Percentiles rank a stretch among this genome's conserved stretches.
phyloP scores from a whole-genome alignment of 169 alveolate genomes.

The Eimeria tenella region DNA sequence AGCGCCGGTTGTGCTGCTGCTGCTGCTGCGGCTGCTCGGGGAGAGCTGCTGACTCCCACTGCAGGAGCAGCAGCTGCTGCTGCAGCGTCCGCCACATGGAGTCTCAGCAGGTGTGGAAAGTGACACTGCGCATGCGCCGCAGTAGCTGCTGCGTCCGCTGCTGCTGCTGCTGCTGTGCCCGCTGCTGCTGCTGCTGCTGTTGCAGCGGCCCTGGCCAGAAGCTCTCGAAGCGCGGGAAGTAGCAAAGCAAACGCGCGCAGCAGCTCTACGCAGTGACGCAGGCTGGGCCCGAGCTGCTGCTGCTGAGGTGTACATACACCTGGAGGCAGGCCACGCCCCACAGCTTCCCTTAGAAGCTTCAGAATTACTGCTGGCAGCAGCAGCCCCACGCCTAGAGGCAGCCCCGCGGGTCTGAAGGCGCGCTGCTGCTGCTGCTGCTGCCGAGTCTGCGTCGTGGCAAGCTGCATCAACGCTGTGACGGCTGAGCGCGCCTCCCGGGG shows the following conservation, averaged over 20 bases:
- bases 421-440: conserved; percentile 26
- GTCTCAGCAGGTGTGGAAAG: conserved; percentile 29
- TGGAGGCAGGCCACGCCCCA: background rate
- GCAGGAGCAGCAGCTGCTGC: background rate
- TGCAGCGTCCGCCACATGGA: conserved; percentile 5
- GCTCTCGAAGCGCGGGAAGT: background rate
- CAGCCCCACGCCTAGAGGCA: background rate
- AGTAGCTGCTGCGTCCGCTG: background rate
- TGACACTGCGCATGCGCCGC: background rate
- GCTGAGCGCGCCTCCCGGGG: conserved; percentile 19
- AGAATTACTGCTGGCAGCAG: background rate
- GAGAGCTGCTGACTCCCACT: background rate
- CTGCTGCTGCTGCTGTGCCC: background rate
- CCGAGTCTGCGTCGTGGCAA: background rate
- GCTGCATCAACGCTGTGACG: background rate
- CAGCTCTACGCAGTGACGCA: conserved; percentile 20
- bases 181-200: background rate
- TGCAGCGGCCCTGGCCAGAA: background rate
- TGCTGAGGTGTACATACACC: background rate
- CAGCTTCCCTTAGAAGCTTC: background rate
- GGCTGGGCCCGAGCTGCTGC: background rate
- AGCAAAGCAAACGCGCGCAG: conserved; percentile 16
- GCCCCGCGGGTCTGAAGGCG: background rate
- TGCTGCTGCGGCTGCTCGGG: conserved; percentile 3
- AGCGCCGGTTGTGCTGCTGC: background rate